phyloP scores from a whole-genome alignment of 108 stramenopile species.

The Tribonema minus region DNA sequence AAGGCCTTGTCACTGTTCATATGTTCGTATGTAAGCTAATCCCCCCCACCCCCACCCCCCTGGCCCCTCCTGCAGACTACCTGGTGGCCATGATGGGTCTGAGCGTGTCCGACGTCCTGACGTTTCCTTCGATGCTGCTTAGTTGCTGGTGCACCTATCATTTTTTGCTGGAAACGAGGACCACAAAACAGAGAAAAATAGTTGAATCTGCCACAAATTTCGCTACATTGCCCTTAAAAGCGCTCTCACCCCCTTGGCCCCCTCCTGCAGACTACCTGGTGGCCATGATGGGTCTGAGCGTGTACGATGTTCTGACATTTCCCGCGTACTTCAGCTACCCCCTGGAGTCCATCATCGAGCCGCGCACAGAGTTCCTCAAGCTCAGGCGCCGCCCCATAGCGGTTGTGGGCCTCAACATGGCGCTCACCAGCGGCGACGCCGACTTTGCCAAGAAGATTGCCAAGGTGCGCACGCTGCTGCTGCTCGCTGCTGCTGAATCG shows the following conservation, averaged over 20 bases:
- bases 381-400: slow-evolving; percentile 32
- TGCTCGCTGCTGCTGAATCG: too few species aligned
- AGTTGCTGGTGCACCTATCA: too few species aligned
- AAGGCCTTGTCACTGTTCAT: not conserved
- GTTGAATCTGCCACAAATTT: too few species aligned
- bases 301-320: slow-evolving; percentile 41
- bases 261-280: slow-evolving; percentile 39
- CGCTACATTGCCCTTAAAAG: too few species aligned
- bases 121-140: too few species aligned
- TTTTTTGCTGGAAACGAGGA: too few species aligned
- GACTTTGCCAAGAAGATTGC: slow-evolving; percentile 42
- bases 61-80: not conserved
- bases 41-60: not conserved
- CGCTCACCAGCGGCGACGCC: slow-evolving; percentile 27
- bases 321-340: slow-evolving; percentile 48
- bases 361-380: slow-evolving; percentile 43
- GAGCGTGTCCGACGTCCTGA: slow-evolving; percentile 44
- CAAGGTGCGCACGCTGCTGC: too few species aligned
- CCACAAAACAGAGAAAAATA: too few species aligned
- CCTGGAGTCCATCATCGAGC: slow-evolving; percentile 34
- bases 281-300: slow-evolving; percentile 19
- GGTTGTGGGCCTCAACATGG: slow-evolving; percentile 31
- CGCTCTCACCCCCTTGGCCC: too few species aligned
- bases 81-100: slow-evolving; percentile 29
- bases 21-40: not conserved